These are phyloP conservation scores for Batkoa obscura DNA, from an alignment of 371 early-diverging fungal genomes.

Conservation along the genomic window DNA sequence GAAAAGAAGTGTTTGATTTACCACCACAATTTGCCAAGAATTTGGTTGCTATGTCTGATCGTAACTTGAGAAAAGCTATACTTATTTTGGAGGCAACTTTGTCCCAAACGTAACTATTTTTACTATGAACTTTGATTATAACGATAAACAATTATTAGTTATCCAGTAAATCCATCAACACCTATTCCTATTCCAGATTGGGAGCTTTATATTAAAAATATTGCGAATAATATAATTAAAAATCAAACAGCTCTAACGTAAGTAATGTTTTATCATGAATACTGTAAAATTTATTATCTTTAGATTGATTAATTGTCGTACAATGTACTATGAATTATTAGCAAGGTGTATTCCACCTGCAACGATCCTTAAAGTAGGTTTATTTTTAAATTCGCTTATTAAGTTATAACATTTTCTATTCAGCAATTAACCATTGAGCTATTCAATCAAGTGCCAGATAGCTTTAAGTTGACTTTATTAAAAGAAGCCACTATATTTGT, in stretches of 20 bases:
- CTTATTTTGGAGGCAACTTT: slow-evolving; percentile 56
- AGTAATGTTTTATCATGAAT: not conserved
- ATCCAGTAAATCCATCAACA: no score
- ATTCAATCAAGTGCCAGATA: no score
- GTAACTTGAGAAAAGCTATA: slow-evolving; percentile 81
- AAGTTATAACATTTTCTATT: no score
- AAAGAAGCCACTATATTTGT: no score
- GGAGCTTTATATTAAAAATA: slow-evolving; percentile 54
- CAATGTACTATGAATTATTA: slow-evolving; percentile 67
- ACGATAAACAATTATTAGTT: no score
- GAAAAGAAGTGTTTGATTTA: slow-evolving; percentile 51
- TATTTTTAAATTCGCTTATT: no score
- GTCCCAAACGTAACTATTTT: no score
- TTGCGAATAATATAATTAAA: slow-evolving; percentile 44
- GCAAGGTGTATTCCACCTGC: slow-evolving; percentile 76
- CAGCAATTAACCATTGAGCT: no score
- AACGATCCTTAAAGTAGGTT: slow-evolving; percentile 48
- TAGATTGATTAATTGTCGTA: slow-evolving; percentile 52
- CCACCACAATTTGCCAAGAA: slow-evolving; percentile 37
- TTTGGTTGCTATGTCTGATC: slow-evolving; percentile 46
- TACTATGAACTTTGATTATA: no score
- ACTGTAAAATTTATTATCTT: not conserved
- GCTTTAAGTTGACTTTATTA: no score
- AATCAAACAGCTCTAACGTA: slow-evolving; percentile 52
- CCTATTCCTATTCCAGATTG: slow-evolving; percentile 60